Evolutionary conservation across 805 yeast species (phyloP).

Genomic region (Kluyveromyces wickerhamii): DNA sequence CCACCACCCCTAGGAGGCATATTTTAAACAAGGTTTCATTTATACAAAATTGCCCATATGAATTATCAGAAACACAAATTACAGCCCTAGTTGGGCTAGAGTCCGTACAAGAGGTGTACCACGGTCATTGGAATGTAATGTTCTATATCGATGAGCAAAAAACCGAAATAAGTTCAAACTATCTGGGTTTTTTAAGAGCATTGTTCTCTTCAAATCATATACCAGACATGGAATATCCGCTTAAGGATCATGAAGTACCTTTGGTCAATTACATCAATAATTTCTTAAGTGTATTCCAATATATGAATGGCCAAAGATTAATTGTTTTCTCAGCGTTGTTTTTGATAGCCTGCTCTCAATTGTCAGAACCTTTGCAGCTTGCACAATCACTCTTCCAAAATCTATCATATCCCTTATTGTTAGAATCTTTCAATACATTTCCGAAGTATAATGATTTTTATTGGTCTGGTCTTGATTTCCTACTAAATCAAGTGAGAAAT

Average conservation of each 20-base stretch:
- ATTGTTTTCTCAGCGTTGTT: neutral
- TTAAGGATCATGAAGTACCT: neutral
- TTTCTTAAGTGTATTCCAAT: neutral
- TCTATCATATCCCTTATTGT: neutral
- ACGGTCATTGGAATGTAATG: neutral
- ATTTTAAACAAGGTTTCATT: slow-evolving; percentile 1
- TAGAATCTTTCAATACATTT: neutral
- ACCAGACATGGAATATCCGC: neutral
- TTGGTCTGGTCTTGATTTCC: slow-evolving; percentile 1
- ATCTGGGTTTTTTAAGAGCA: neutral
- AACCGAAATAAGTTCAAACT: neutral
- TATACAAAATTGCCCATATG: slow-evolving; percentile 1
- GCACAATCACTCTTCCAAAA: neutral
- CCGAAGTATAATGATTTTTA: neutral
- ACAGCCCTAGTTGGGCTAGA: neutral
- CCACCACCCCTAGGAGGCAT: neutral
- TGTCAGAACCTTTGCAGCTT: neutral
- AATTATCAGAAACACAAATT: neutral
- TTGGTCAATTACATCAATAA: neutral
- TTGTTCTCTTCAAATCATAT: neutral
- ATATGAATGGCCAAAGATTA: neutral
- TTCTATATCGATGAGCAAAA: neutral
- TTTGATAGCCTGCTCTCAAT: slow-evolving; percentile 1
- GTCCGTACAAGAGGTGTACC: neutral
- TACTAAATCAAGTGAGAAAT: neutral